A percentile compares a stretch with the other conserved stretches of the same genome.
Conservation (phyloP, 345 rosid species). For the Ailanthus altissimus region DNA sequence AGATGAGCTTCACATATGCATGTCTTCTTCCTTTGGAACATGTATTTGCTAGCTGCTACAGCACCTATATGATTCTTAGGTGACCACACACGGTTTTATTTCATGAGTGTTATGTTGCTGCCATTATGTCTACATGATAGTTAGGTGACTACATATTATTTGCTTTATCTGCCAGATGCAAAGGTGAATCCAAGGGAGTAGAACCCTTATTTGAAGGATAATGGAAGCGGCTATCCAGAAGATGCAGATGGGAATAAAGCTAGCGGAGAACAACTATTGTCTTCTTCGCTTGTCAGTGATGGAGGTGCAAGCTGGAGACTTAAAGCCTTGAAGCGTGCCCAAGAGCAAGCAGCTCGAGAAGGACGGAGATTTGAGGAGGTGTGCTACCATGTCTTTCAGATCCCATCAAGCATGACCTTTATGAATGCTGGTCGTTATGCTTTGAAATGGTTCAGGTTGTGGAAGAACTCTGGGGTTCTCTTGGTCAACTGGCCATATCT, state of each 20-base stretch:
- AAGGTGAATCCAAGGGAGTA: conserved; percentile 73
- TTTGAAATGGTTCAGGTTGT: conserved; percentile 59
- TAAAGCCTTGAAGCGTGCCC: conserved; percentile 83
- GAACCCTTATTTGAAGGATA: conserved; percentile 77
- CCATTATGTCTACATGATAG: neutral
- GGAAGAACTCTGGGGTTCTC: conserved; percentile 77
- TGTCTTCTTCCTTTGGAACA: neutral
- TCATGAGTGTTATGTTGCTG: neutral
- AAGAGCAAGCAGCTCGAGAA: conserved; percentile 90
- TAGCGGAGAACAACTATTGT: conserved; percentile 41
- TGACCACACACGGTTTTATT: neutral
- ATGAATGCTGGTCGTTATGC: conserved; percentile 19
- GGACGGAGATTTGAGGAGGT: conserved; percentile 73
- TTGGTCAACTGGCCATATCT: conserved; percentile 73
- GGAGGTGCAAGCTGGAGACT: conserved; percentile 98
- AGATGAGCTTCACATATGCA: neutral
- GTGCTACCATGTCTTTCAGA: conserved; percentile 12
- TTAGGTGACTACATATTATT: neutral
- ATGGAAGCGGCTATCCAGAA: conserved; percentile 85
- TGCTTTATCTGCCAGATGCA: conserved; percentile 35
- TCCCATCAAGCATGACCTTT: conserved; percentile 10
- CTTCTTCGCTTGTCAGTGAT: conserved; percentile 76
- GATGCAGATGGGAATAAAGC: conserved; percentile 48
- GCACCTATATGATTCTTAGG: neutral
- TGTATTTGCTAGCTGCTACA: conserved; percentile 1